phyloP scores from a whole-genome alignment of 305 asterid species.

The Stenogyne calaminthoides region DNA sequence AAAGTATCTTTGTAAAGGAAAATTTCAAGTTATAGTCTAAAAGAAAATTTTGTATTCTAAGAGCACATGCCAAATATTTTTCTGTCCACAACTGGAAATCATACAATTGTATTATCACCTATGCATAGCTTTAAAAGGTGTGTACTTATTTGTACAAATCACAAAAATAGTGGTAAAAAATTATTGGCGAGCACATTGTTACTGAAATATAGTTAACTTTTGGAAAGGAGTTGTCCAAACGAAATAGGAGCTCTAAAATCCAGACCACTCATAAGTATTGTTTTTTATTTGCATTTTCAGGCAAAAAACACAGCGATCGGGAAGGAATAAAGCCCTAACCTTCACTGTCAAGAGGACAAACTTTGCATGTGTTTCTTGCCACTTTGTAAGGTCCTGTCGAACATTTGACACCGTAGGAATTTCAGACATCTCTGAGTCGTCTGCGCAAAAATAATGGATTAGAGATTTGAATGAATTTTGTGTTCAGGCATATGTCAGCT shows the following conservation, averaged over 20 bases:
- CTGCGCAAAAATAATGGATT: constrained; percentile 49
- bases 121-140: not conserved
- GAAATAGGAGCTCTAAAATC: constrained; percentile 4
- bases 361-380: constrained; percentile 95
- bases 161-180: not conserved
- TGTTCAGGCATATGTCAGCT: constrained; percentile 16
- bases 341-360: constrained; percentile 79
- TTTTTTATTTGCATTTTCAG: not conserved
- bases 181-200: not conserved
- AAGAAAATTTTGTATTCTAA: not conserved
- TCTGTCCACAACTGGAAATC: constrained; percentile 2
- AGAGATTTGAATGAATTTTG: not conserved
- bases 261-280: not conserved
- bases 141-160: not conserved
- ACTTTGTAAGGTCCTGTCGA: constrained; percentile 88
- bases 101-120: not conserved
- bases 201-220: not conserved
- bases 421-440: constrained; percentile 68
- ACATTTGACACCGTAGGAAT: constrained; percentile 81
- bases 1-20: not conserved
- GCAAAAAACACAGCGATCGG: not conserved
- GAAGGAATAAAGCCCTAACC: constrained; percentile 48
- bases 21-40: not conserved
- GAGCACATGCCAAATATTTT: not conserved
- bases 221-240: not conserved